These are phyloP conservation scores for Alternaria rosae DNA, from an alignment of 2,329 filamentous ascomycete species.

Conservation along the genomic window DNA sequence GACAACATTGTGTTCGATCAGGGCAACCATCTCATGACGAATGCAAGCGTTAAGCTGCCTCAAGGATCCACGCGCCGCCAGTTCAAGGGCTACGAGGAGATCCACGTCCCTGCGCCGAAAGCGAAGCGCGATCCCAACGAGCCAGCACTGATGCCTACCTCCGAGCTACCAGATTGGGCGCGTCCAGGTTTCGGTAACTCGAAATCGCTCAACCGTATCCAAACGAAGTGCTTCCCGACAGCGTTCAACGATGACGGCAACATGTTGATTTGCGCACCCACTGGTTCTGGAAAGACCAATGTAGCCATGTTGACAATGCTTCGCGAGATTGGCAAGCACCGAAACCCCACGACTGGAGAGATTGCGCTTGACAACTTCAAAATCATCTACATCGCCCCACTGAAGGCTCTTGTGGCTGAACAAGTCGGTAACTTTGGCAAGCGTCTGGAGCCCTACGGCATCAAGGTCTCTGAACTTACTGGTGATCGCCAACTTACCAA, in stretches of 20 bases:
- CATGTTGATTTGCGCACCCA: constrained; percentile 96
- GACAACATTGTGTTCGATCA: constrained; percentile 98
- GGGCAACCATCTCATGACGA: constrained; percentile 99
- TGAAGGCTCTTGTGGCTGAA: constrained; percentile 96
- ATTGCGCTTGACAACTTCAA: constrained; percentile 97
- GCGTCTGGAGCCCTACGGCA: constrained; percentile 86
- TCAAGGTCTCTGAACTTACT: constrained; percentile 92
- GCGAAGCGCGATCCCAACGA: constrained; percentile 83
- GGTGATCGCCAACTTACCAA: constrained; percentile 98
- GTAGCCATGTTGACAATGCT: constrained; percentile 97
- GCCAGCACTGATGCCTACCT: constrained; percentile 76
- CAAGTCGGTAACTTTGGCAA: constrained; percentile 98
- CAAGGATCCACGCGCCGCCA: constrained; percentile 94
- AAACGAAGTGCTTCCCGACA: constrained; percentile 89
- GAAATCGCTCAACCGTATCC: constrained; percentile 90
- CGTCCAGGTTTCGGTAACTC: constrained; percentile 83
- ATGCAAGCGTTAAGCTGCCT: constrained; percentile 90
- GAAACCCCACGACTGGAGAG: constrained; percentile 86
- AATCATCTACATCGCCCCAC: constrained; percentile 94
- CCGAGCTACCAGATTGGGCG: constrained; percentile 92
- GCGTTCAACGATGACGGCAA: constrained; percentile 96
- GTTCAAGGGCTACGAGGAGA: constrained; percentile 98
- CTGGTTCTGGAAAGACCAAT: constrained; percentile 97
- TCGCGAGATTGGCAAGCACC: constrained; percentile 94
- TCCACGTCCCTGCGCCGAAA: constrained; percentile 94